Conservation (phyloP, 2,329 filamentous ascomycete genomes). For the Pleomassaria siparia region DNA sequence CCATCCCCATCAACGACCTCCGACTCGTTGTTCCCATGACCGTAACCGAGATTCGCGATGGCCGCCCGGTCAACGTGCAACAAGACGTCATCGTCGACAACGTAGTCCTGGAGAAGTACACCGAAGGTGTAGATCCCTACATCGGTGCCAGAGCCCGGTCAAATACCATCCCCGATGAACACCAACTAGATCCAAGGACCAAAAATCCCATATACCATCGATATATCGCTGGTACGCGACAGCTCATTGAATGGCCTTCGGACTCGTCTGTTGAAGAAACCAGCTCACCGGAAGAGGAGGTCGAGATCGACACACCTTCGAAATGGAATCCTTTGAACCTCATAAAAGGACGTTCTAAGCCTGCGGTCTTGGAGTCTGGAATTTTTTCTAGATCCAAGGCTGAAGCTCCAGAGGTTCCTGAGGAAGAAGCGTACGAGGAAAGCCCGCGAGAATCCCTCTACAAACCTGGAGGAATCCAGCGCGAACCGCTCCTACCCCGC, state of each 20-base stretch:
- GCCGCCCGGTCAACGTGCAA: slow-evolving; percentile 46
- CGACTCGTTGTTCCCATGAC: slow-evolving; percentile 67
- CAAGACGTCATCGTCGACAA: slow-evolving; percentile 54
- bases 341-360: background rate
- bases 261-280: background rate
- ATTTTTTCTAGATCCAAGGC: slow-evolving; percentile 1
- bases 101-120: slow-evolving; percentile 33
- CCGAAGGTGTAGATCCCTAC: slow-evolving; percentile 26
- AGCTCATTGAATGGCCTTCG: background rate
- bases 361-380: background rate
- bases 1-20: slow-evolving; percentile 69
- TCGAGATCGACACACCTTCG: too few species aligned
- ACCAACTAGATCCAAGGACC: slow-evolving; percentile 33
- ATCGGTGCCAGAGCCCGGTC: background rate
- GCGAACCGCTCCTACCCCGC: background rate
- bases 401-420: slow-evolving; percentile 21
- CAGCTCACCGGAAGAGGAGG: background rate
- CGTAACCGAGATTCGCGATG: slow-evolving; percentile 61
- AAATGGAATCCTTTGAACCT: background rate
- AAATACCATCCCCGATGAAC: slow-evolving; percentile 26
- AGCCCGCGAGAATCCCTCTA: background rate
- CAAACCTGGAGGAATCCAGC: background rate
- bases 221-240: slow-evolving; percentile 37
- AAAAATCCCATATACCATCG: slow-evolving; percentile 35
- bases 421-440: slow-evolving; percentile 15